Evolutionary conservation across 768 basidiomycete species (phyloP), one percentile per base, ranked within the genome.

Genomic region (Serendipita sp.): DNA sequence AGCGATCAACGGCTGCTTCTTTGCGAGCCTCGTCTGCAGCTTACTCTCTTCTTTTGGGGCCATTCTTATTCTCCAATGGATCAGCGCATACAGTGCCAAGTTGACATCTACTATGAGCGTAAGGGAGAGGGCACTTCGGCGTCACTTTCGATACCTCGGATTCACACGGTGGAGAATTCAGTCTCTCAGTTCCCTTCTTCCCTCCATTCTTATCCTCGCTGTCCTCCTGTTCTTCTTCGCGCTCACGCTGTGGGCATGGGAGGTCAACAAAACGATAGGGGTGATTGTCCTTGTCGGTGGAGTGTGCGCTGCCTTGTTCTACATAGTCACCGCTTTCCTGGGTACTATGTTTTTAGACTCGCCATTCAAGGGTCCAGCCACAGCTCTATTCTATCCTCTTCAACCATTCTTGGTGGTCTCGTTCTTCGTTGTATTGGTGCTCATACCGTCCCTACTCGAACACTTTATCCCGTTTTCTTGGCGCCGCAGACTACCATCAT

Each of bases 141-240:
- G 53, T 10, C 53, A 54, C 10, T 54, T 54, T 10, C 53, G 53
- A 15, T 54, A 54, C 2, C 10, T 11, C 11, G 53, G 53, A 1
- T 11, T 54, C 1, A 30, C 11, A 30, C 16, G 30, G 28, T 54
- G 53, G 53, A 54, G 30, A 28, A 10, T 54, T 1, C 11, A 11
- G 16, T 30, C 11, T 11, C 11, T 54, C 30, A 54, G 16, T 11
- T 15, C 53, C 11, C 28, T 54, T 30, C 53, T 69, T 5, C 65
- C 67, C 8, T n/a, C 58, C 13, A 38, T 69, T 3, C 63, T 66
- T 13, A 63, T 65, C 41, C 38, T 66, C 18, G 64, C 67, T 0
- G 63, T 68, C 18, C 64, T 68, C 64, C 66, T 68, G 2, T 68
- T 69, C 65, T 48, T 69, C 47, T 47, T 60, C 16, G 68, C 67